These are phyloP conservation scores for Lathyrus tuberosus DNA, from an alignment of 306 rosid species.

Conservation along the genomic window DNA sequence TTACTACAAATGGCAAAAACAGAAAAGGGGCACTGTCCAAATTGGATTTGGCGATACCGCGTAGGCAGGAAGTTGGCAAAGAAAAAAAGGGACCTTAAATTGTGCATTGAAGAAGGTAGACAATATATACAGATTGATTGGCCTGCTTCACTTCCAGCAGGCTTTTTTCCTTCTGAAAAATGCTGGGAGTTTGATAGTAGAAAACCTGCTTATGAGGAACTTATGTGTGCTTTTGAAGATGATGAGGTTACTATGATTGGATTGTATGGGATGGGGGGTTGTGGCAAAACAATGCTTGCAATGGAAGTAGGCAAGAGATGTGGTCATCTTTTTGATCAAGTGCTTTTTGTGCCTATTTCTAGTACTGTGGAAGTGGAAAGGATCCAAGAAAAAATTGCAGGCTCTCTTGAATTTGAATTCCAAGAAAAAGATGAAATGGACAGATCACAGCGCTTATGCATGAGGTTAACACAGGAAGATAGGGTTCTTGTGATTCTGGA, in stretches of 20 bases:
- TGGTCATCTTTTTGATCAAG: slow-evolving; percentile 22
- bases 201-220: slow-evolving; percentile 27
- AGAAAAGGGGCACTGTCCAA: slow-evolving; percentile 17
- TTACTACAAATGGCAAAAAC: slow-evolving; percentile 16
- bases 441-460: slow-evolving; percentile 23
- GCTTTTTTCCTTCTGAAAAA: neutral
- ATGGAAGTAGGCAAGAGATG: slow-evolving; percentile 25
- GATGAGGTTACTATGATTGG: slow-evolving; percentile 28
- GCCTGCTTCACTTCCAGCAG: slow-evolving; percentile 13
- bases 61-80: slow-evolving; percentile 12
- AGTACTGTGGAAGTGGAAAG: slow-evolving; percentile 10
- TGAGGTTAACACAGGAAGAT: slow-evolving; percentile 21
- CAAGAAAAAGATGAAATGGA: slow-evolving; percentile 18
- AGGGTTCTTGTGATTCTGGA: slow-evolving; percentile 28
- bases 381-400: slow-evolving; percentile 29
- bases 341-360: slow-evolving; percentile 25
- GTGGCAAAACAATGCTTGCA: slow-evolving; percentile 35
- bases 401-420: slow-evolving; percentile 27
- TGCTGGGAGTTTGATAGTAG: slow-evolving; percentile 9
- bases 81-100: neutral
- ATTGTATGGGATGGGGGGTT: slow-evolving; percentile 31
- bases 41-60: slow-evolving; percentile 27
- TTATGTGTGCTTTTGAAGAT: slow-evolving; percentile 24
- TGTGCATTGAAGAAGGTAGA: neutral
- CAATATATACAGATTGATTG: slow-evolving; percentile 4